Percentiles rank a stretch among this genome's conserved stretches.
Conservation (phyloP, 176 grass and related monocot species). For the Avena eriantha region DNA sequence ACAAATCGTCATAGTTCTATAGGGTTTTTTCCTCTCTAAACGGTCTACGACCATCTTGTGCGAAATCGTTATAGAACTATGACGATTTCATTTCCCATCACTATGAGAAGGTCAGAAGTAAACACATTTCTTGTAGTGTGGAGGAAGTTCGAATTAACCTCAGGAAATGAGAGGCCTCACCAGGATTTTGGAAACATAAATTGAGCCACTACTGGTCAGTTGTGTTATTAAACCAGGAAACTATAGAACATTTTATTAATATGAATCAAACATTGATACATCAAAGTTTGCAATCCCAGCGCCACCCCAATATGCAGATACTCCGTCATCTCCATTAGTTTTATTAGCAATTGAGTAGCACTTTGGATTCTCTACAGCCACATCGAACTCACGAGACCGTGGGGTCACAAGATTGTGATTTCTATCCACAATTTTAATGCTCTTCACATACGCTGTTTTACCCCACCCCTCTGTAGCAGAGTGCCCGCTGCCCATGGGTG, state of each 20-base stretch:
- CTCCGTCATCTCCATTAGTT: not conserved
- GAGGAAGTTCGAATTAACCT: not conserved
- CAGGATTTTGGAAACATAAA: not conserved
- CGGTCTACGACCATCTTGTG: no score
- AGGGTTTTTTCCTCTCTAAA: no score
- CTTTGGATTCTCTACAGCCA: not conserved
- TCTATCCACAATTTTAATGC: not conserved
- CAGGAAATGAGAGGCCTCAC: not conserved
- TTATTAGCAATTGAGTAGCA: slow-evolving; percentile 14
- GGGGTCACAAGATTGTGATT: not conserved
- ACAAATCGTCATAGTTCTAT: no score
- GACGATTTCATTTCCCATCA: no score
- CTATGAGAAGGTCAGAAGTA: no score
- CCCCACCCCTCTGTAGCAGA: not conserved
- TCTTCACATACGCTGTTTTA: not conserved
- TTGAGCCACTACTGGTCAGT: not conserved
- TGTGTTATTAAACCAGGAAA: not conserved
- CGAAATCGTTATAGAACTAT: no score
- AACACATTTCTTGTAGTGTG: no score
- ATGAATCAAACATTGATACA: not conserved
- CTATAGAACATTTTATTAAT: not conserved
- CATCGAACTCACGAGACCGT: not conserved
- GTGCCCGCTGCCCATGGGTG: slow-evolving; percentile 28
- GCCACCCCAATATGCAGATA: slow-evolving; percentile 9
- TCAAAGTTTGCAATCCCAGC: not conserved